Percentiles rank a stretch among this genome's conserved stretches.
Evolutionary conservation across 805 yeast species (phyloP).

Genomic region (Candida taoyuanica): DNA sequence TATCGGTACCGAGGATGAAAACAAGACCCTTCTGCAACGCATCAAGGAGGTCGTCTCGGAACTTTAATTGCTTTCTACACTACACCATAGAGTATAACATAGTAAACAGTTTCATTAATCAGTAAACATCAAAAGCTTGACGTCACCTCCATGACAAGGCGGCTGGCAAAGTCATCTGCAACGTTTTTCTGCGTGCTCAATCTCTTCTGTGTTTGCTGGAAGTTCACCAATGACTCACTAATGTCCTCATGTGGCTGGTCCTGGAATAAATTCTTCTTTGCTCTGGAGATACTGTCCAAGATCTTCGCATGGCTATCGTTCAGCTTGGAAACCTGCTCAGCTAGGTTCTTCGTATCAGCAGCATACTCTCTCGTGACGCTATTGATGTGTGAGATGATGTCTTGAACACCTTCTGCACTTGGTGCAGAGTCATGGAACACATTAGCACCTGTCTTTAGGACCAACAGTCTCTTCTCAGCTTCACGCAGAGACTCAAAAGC

Average conservation of each 20-base stretch:
- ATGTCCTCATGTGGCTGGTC: conserved; percentile 8
- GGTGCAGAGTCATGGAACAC: conserved; percentile 11
- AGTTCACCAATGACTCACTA: conserved; percentile 15
- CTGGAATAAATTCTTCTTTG: conserved; percentile 3
- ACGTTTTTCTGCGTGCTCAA: conserved; percentile 7
- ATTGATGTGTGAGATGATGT: conserved; percentile 16
- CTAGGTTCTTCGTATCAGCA: conserved; percentile 17
- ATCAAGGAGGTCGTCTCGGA: conserved; percentile 34
- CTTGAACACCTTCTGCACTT: conserved; percentile 12
- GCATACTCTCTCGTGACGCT: conserved; percentile 18
- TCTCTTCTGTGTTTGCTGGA: conserved; percentile 13
- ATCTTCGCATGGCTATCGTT: conserved; percentile 20
- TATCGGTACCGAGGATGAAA: conserved; percentile 80
- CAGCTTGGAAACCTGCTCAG: conserved; percentile 18
- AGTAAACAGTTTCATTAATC: not conserved
- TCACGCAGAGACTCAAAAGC: conserved; percentile 13
- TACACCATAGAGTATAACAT: not conserved
- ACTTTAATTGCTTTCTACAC: not conserved
- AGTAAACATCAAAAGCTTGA: conserved; percentile 5
- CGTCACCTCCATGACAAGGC: conserved; percentile 12
- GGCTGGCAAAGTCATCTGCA: conserved; percentile 5
- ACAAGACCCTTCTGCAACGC: conserved; percentile 48
- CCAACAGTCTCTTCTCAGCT: conserved; percentile 17
- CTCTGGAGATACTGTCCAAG: conserved; percentile 9
- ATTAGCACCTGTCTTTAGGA: conserved; percentile 19